phyloP scores from a whole-genome alignment of 352 stramenopile genomes.

The Thalassiosira delicatula region DNA sequence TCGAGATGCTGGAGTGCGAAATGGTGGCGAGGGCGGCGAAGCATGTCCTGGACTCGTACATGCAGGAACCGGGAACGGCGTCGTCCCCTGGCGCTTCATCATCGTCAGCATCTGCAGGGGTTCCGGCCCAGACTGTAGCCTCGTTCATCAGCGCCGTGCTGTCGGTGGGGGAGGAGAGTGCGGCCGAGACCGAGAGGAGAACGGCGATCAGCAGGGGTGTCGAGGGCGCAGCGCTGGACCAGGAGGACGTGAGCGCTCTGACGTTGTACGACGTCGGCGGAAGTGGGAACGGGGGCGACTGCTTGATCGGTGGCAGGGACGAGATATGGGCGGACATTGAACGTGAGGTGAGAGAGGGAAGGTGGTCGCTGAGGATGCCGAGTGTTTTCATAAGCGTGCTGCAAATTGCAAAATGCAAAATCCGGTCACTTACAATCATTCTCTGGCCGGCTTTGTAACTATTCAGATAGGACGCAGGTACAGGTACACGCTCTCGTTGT shows the following conservation, averaged over 20 bases:
- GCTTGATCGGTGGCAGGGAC: slow-evolving; percentile 42
- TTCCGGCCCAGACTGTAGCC: slow-evolving; percentile 70
- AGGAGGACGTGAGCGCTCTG: slow-evolving; percentile 74
- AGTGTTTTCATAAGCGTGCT: too few relatives aligned
- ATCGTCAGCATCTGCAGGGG: too few relatives aligned
- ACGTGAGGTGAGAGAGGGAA: slow-evolving; percentile 75
- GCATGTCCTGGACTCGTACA: slow-evolving; percentile 82
- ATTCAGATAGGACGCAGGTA: slow-evolving; percentile 77
- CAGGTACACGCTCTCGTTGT: slow-evolving; percentile 74
- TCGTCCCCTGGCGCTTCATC: too few relatives aligned
- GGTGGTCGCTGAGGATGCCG: too few relatives aligned
- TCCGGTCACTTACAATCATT: too few relatives aligned
- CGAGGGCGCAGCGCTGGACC: slow-evolving; percentile 55
- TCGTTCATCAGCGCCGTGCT: slow-evolving; percentile 81
- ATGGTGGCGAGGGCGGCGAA: slow-evolving; percentile 94
- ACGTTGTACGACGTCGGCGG: slow-evolving; percentile 59
- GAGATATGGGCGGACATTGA: slow-evolving; percentile 84
- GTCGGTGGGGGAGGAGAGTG: slow-evolving; percentile 78
- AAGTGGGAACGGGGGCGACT: slow-evolving; percentile 45
- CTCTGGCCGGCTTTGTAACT: too few relatives aligned
- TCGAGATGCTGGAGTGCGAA: slow-evolving; percentile 94
- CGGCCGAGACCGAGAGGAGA: slow-evolving; percentile 77
- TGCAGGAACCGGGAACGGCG: slow-evolving; percentile 65
- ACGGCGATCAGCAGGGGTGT: too few relatives aligned
- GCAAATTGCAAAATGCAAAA: too few relatives aligned